Base-by-base conservation (phyloP, 352 stramenopile genomes). In the Globisporangium polare region DNA sequence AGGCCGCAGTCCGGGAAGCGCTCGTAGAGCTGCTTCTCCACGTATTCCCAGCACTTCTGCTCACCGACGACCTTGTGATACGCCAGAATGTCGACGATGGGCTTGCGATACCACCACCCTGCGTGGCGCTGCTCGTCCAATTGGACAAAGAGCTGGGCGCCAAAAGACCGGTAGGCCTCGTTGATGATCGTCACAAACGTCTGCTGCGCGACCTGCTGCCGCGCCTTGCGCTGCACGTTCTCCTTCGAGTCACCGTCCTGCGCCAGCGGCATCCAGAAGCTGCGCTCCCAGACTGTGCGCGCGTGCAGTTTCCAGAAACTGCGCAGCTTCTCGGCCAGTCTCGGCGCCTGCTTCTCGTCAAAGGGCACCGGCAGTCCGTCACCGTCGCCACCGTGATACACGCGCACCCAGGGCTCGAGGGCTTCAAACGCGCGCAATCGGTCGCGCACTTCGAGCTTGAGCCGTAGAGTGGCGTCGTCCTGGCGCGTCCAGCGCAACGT, bases 51-150 rank as follows among this genome's bases (percentile, higher is more conserved):
- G 45, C 75, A 74, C 5, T 72, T 50, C 5, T 63, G 52, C 26
- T 71, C 65, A 15, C 69, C 74, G 8, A 75, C 64, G 24, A 69
- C 33, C n/a, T 68, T 35, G 26, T 71, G 57, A 7, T 71, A 54
- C 4, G 69, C 59, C 2, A 71, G 65, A 3, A 83, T 52, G 47
- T 83, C 67, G 15, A 86, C 58, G 37, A 80, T 68, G 18, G 62
- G 51, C 2, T 56, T 24, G 10, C 75, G 73, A 42, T 86, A 86
- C 77, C 77, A 89, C 76, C 77, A 89, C 6, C 79, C 75, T 26
- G 71, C 67, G 33, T 89, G 73, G 15, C 54, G 62, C 55, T 75
- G 49, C 17, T 33, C 26, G 45, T 89, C 79, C 39, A 89, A 56
- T 15, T 60, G 49, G n/a, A 75, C 68, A 46, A 88, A 88, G 56